These are phyloP conservation scores for Venturia carpophila DNA, from an alignment of 2,329 filamentous ascomycete species.

Conservation along the genomic window DNA sequence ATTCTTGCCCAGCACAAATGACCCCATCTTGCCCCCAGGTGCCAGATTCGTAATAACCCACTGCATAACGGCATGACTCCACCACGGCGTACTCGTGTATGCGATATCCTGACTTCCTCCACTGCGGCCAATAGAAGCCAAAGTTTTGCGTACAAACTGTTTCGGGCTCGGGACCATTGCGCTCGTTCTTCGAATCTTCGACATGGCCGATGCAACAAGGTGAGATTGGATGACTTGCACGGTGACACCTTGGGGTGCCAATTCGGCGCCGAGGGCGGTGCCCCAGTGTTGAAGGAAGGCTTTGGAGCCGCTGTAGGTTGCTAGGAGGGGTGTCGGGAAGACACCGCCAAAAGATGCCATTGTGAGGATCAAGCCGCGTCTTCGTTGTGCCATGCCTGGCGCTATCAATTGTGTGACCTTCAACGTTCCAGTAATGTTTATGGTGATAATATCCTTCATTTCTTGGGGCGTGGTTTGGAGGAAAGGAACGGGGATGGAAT, in stretches of 20 bases:
- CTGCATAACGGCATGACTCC: slow-evolving; percentile 83
- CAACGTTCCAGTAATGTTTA: slow-evolving; percentile 90
- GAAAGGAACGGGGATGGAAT: slow-evolving; percentile 88
- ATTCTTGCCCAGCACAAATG: slow-evolving; percentile 52
- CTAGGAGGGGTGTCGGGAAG: slow-evolving; percentile 82
- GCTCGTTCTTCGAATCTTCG: slow-evolving; percentile 78
- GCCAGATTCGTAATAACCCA: slow-evolving; percentile 62
- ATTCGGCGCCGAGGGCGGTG: slow-evolving; percentile 72
- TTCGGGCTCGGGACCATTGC: slow-evolving; percentile 72
- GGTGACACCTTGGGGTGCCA: slow-evolving; percentile 70
- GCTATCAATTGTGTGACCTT: slow-evolving; percentile 79
- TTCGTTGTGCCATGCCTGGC: slow-evolving; percentile 75
- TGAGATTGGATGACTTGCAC: slow-evolving; percentile 91
- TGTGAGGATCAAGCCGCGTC: slow-evolving; percentile 82
- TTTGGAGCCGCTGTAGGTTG: slow-evolving; percentile 96
- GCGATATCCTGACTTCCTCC: slow-evolving; percentile 65
- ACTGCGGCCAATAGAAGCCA: slow-evolving; percentile 71
- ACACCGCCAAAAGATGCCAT: slow-evolving; percentile 97
- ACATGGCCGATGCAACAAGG: slow-evolving; percentile 93
- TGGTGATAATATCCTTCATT: slow-evolving; percentile 81
- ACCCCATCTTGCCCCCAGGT: slow-evolving; percentile 46
- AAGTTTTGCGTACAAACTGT: slow-evolving; percentile 68
- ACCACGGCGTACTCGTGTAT: slow-evolving; percentile 85
- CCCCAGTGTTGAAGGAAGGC: slow-evolving; percentile 98
- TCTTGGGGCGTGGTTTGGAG: slow-evolving; percentile 69